Percentiles rank a stretch among this genome's conserved stretches.
Conservation (phyloP, 495 filamentous ascomycete genomes). For the Cladorrhinum samala region DNA sequence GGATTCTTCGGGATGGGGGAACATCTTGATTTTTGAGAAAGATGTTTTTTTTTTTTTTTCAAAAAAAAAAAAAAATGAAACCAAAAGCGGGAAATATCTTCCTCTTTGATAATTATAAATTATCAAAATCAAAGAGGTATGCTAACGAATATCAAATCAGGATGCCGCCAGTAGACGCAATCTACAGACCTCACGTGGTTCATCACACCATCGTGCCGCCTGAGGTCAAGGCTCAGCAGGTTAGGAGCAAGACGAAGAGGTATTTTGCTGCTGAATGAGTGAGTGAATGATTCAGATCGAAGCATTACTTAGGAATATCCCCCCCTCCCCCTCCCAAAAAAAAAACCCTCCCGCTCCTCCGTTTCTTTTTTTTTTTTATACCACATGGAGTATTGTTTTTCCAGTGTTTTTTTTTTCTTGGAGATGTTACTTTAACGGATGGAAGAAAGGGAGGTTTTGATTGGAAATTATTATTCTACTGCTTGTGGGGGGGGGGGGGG, state of each 20-base stretch:
- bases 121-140: no score
- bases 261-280: constrained; percentile 60
- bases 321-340: no score
- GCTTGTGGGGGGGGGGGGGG: no score
- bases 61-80: background rate
- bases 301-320: background rate
- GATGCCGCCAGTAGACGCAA: constrained; percentile 83
- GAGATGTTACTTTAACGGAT: no score
- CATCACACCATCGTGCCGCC: constrained; percentile 76
- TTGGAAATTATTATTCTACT: no score
- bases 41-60: background rate
- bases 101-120: constrained; percentile 1
- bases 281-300: background rate
- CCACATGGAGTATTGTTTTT: no score
- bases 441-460: no score
- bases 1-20: no score
- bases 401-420: no score
- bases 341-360: no score
- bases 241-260: constrained; percentile 66
- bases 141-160: no score
- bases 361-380: no score
- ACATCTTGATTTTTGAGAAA: background rate
- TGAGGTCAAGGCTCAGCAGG: constrained; percentile 66
- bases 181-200: constrained; percentile 88
- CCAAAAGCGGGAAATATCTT: background rate